These are phyloP conservation scores for Pythium rishiriense DNA, from an alignment of 352 stramenopile species.

Conservation along the genomic window DNA sequence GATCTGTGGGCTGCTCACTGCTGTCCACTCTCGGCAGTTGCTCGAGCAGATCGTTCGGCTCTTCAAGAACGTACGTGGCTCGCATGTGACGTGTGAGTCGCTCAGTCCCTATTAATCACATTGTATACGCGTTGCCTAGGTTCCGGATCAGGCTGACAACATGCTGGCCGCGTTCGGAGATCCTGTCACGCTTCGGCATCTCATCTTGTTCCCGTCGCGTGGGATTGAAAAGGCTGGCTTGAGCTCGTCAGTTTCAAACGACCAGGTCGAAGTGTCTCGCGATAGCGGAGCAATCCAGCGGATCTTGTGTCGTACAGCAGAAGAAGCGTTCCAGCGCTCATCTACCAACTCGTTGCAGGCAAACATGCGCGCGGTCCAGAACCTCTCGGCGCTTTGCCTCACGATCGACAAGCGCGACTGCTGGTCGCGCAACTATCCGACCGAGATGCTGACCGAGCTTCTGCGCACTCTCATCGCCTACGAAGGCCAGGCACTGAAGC, in stretches of 20 bases:
- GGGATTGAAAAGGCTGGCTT: neutral
- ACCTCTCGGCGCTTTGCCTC: constrained; percentile 50
- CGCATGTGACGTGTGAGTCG: neutral
- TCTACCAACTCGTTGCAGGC: constrained; percentile 40
- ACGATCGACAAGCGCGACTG: constrained; percentile 41
- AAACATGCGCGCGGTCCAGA: constrained; percentile 55
- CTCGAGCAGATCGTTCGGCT: constrained; percentile 72
- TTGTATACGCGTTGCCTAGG: constrained; percentile 12
- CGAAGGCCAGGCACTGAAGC: constrained; percentile 22
- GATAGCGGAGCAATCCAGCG: constrained; percentile 53
- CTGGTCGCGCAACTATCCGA: constrained; percentile 8
- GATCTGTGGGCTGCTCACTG: constrained; percentile 62
- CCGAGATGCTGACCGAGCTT: constrained; percentile 17
- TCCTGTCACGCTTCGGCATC: constrained; percentile 62
- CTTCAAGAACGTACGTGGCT: constrained; percentile 36
- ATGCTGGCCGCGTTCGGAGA: constrained; percentile 59
- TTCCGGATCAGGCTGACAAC: constrained; percentile 34
- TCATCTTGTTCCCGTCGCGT: constrained; percentile 50
- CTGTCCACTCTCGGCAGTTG: constrained; percentile 64
- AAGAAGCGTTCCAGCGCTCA: constrained; percentile 45
- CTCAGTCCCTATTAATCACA: neutral
- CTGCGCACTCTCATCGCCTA: constrained; percentile 33
- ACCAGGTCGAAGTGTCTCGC: neutral
- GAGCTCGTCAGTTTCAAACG: neutral
- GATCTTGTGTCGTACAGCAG: constrained; percentile 57